phyloP scores from a whole-genome alignment of 1,284 basidiomycete genomes.

The Malassezia furfur region DNA sequence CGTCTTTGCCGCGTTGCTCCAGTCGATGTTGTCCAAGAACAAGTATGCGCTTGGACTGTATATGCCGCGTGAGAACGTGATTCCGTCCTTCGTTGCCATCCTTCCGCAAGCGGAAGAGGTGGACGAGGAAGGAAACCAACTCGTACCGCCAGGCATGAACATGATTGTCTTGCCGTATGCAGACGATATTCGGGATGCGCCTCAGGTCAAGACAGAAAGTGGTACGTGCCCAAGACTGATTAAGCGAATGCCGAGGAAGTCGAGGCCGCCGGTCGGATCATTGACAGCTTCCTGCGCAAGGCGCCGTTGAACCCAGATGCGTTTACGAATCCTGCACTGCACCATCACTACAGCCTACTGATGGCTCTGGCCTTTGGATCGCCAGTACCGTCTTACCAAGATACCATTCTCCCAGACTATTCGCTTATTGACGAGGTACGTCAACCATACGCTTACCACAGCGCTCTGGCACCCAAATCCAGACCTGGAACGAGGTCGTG shows the following conservation, averaged over 20 bases:
- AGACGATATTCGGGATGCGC: conserved; percentile 70
- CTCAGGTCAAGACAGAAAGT: neutral
- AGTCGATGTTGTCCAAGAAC: conserved; percentile 69
- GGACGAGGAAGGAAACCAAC: conserved; percentile 61
- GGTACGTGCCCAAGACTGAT: neutral
- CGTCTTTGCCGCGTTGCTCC: conserved; percentile 76
- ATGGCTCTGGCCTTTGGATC: conserved; percentile 85
- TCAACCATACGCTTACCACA: conserved; percentile 37
- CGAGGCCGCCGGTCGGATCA: conserved; percentile 62
- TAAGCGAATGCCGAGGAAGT: conserved; percentile 63
- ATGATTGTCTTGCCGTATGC: conserved; percentile 81
- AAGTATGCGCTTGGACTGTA: conserved; percentile 71
- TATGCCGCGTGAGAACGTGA: conserved; percentile 62
- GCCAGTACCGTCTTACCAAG: conserved; percentile 56
- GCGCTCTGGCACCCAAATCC: conserved; percentile 66
- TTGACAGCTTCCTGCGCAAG: conserved; percentile 69
- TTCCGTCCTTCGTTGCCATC: conserved; percentile 72
- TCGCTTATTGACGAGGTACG: conserved; percentile 68
- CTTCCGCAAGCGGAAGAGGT: conserved; percentile 69
- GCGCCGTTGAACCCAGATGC: conserved; percentile 74
- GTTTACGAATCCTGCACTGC: conserved; percentile 78
- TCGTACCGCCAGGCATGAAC: conserved; percentile 81
- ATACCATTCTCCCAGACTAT: conserved; percentile 68
- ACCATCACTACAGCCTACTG: conserved; percentile 77
- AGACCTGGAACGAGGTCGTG: conserved; percentile 64